phyloP scores from a whole-genome alignment of 805 yeast species.

The Wickerhamiella azyma region DNA sequence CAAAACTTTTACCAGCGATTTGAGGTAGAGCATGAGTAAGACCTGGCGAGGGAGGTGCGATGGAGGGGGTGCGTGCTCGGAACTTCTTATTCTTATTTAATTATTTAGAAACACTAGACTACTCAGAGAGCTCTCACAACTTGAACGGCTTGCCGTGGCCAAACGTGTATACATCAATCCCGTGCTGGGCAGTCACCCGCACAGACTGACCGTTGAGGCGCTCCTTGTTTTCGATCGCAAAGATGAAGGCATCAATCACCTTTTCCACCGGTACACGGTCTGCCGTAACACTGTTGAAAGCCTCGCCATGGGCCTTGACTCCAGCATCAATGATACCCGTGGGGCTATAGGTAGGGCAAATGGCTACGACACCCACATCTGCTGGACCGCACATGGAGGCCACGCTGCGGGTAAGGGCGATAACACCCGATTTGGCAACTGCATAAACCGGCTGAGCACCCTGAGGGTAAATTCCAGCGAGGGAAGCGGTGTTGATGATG shows the following conservation, averaged over 20 bases:
- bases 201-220: constrained; percentile 1
- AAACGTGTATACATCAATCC: constrained; percentile 8
- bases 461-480: constrained; percentile 9
- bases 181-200: constrained; percentile 1
- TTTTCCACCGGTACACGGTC: constrained; percentile 7
- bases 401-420: constrained; percentile 2
- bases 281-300: constrained; percentile 1
- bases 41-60: too few relatives aligned
- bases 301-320: constrained; percentile 3
- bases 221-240: constrained; percentile 2
- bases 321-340: constrained; percentile 7
- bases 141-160: constrained; percentile 3
- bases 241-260: constrained; percentile 7
- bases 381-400: not conserved
- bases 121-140: too few relatives aligned
- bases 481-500: constrained; percentile 8
- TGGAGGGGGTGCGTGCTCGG: too few relatives aligned
- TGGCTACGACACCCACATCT: not conserved
- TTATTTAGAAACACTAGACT: too few relatives aligned
- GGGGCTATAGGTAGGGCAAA: constrained; percentile 7
- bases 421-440: constrained; percentile 5
- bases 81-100: too few relatives aligned
- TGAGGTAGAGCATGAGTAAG: constrained; percentile 63
- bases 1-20: constrained; percentile 75
- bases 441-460: constrained; percentile 6